A percentile compares a stretch with the other conserved stretches of the same genome.
phyloP scores from a whole-genome alignment of 2,329 filamentous ascomycete genomes.

The Purpureocillium takamizusanense region DNA sequence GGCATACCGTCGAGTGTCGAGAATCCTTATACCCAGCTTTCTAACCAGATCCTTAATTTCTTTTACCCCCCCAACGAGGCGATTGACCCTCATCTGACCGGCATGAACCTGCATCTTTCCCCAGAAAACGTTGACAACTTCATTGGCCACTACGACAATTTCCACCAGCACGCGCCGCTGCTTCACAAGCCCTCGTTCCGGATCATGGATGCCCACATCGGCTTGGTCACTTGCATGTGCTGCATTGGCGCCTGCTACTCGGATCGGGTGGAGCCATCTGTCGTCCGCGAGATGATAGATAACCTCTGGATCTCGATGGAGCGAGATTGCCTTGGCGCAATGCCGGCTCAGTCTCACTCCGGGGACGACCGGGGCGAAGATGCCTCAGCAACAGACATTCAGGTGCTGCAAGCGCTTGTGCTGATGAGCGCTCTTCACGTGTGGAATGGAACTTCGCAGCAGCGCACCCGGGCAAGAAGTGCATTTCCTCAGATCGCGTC shows the following conservation, averaged over 20 bases:
- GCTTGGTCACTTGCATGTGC: constrained; percentile 60
- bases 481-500: constrained; percentile 48
- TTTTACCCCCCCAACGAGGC: constrained; percentile 38
- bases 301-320: constrained; percentile 50
- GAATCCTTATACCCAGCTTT: constrained; percentile 45
- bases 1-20: constrained; percentile 35
- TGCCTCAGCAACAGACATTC: constrained; percentile 33
- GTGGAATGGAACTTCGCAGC: constrained; percentile 61
- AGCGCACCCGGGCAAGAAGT: constrained; percentile 54
- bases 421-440: constrained; percentile 53
- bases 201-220: constrained; percentile 55
- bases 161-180: constrained; percentile 64
- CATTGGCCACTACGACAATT: constrained; percentile 62
- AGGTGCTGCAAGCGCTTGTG: constrained; percentile 59
- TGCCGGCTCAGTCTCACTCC: no score
- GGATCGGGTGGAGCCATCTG: constrained; percentile 45
- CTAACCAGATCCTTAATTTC: constrained; percentile 47
- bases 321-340: constrained; percentile 38
- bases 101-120: constrained; percentile 53
- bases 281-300: constrained; percentile 62
- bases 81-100: constrained; percentile 44
- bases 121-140: constrained; percentile 63
- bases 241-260: constrained; percentile 71
- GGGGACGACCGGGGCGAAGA: constrained; percentile 5
- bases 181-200: constrained; percentile 65